phyloP scores from a whole-genome alignment of 2,329 filamentous ascomycete genomes.

The Pseudogymnoascus verrucosus region DNA sequence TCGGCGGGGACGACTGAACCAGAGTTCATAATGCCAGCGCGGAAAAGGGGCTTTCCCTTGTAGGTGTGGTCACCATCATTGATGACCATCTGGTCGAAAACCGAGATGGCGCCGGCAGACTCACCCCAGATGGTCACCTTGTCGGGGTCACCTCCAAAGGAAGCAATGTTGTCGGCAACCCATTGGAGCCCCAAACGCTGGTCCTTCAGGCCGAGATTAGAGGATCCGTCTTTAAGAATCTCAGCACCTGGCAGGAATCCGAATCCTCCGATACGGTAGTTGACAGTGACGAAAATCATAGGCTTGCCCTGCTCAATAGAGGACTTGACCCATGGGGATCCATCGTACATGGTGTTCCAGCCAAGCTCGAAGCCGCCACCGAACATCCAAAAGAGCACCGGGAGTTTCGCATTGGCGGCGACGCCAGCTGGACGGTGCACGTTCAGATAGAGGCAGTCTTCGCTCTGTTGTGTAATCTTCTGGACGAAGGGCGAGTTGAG shows the following conservation, averaged over 20 bases:
- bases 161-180: conserved; percentile 68
- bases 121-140: conserved; percentile 77
- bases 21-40: conserved; percentile 70
- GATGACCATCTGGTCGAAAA: conserved; percentile 67
- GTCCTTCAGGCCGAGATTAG: conserved; percentile 66
- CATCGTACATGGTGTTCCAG: conserved; percentile 45
- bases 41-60: conserved; percentile 67
- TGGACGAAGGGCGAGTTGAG: conserved; percentile 52
- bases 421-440: conserved; percentile 51
- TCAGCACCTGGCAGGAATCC: conserved; percentile 66
- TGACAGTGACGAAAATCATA: conserved; percentile 68
- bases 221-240: conserved; percentile 55
- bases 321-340: conserved; percentile 36
- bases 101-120: conserved; percentile 59
- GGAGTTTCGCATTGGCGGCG: conserved; percentile 46
- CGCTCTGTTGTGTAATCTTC: conserved; percentile 42
- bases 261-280: conserved; percentile 69
- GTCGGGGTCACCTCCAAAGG: conserved; percentile 71
- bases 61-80: conserved; percentile 67
- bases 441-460: conserved; percentile 57
- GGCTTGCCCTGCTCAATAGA: conserved; percentile 47
- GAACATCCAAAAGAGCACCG: conserved; percentile 64
- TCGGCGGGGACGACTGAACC: conserved; percentile 55
- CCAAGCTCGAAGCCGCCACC: conserved; percentile 57
- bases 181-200: conserved; percentile 66